These are phyloP conservation scores for Gonapodya prolifera DNA, from an alignment of 192 early-diverging fungal genomes.

Conservation along the genomic window DNA sequence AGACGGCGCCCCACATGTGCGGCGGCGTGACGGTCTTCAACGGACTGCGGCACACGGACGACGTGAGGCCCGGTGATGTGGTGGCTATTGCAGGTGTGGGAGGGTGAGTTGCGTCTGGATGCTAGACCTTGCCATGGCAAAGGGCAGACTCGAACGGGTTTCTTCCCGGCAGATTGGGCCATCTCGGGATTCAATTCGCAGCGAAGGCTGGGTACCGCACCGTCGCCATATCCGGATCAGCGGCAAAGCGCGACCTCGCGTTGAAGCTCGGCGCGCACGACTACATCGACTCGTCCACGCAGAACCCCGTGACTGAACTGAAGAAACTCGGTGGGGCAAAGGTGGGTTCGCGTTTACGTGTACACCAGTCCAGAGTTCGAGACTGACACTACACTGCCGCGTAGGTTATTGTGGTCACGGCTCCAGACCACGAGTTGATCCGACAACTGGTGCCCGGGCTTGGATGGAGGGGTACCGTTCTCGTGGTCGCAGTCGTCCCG, in stretches of 20 bases:
- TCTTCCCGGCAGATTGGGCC: not conserved
- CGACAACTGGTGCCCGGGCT: not conserved
- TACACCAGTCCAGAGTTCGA: not conserved
- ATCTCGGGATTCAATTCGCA: conserved; percentile 1
- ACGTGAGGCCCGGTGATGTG: not conserved
- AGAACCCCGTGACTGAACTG: not conserved
- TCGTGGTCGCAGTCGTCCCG: not conserved
- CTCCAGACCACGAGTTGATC: not conserved
- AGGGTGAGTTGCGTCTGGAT: too few relatives aligned
- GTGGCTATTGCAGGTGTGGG: not conserved
- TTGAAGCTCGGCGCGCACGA: not conserved
- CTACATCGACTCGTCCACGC: not conserved
- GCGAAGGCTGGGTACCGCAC: not conserved
- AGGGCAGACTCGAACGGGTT: not conserved
- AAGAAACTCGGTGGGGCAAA: not conserved
- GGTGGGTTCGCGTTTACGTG: not conserved
- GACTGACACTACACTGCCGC: not conserved
- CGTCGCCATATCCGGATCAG: not conserved
- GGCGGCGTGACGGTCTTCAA: not conserved
- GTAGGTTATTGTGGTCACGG: not conserved
- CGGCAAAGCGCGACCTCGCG: not conserved
- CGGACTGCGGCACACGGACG: not conserved
- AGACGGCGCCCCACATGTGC: not conserved
- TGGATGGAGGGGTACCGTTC: not conserved
- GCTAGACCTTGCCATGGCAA: not conserved